Base-by-base conservation (phyloP, 2,329 filamentous ascomycete species). In the Lachnellula arida region DNA sequence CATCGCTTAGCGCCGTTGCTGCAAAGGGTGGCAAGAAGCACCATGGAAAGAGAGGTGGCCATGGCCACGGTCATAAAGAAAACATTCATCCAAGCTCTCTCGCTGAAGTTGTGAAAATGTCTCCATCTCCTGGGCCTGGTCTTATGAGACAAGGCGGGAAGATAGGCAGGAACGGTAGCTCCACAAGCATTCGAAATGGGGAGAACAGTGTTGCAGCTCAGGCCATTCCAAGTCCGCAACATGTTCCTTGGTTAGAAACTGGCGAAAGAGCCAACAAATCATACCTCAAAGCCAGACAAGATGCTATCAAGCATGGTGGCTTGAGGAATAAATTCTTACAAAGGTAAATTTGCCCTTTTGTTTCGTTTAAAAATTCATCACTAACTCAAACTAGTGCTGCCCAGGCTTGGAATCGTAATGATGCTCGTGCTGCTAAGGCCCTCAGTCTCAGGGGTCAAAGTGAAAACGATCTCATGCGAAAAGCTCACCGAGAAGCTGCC, bases 371-470 rank as follows among this genome's bases (percentile, higher is more conserved):
- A 15, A 22, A 17, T 22, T 19, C 37, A 39, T 17, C 23, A n/a
- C 58, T 66, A 51, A 64, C 39, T 57, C 66, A 56, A 46, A 57
- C 43, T 60, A 95, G 92, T 72, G 94, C 94, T 63, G 93, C 93
- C 8, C 93, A 97, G 79, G 94, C 94, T 22, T 99, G 94, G 93
- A 97, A 97, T 71, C 88, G 94, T 56, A 97, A 97, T 67, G 94
- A 99, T 71, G 93, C 94, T 42, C 87, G 94, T 60, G 93, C 94
- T 17, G 94, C 94, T 58, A 97, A 97, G 76, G 93, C 93, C 34
- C 81, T 97, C 49, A 96, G 91, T 67, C 82, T 97, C 46, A 88
- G 94, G 32, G 94, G 94, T 12, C 94, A 97, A 74, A 94, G 90
- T 65, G 94, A 99, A 75, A 97, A 99, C 67, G 91, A 96, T 64